Evolutionary conservation across 2,329 filamentous ascomycete species (phyloP).

Genomic region (Fusarium fujikuroi): DNA sequence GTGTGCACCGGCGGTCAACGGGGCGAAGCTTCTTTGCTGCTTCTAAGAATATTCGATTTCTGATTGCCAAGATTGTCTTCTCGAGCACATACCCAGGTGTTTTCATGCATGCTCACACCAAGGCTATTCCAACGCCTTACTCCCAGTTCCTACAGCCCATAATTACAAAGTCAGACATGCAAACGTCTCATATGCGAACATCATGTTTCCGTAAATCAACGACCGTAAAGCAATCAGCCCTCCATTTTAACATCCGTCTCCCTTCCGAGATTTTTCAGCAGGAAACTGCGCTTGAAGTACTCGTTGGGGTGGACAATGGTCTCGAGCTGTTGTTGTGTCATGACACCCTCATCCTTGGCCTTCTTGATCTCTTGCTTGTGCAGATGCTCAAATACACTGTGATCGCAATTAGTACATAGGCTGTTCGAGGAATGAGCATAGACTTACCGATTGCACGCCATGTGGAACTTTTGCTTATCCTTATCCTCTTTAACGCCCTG

Average conservation of each 20-base stretch:
- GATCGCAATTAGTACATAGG: constrained; percentile 1
- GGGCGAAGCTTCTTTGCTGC: constrained; percentile 3
- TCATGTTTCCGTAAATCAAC: constrained; percentile 31
- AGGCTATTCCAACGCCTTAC: constrained; percentile 37
- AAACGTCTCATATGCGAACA: constrained; percentile 21
- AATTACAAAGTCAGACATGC: constrained; percentile 16
- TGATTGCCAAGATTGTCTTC: background rate
- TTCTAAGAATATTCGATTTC: constrained; percentile 35
- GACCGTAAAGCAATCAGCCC: constrained; percentile 48
- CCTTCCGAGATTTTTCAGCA: constrained; percentile 81
- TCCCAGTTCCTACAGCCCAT: constrained; percentile 25
- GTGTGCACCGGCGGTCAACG: constrained; percentile 11
- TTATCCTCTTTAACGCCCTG: constrained; percentile 90
- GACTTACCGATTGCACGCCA: constrained; percentile 88
- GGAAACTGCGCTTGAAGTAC: constrained; percentile 94
- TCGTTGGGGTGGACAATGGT: constrained; percentile 98
- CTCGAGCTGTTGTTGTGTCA: constrained; percentile 82
- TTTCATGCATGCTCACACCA: constrained; percentile 1
- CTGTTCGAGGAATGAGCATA: too few species aligned
- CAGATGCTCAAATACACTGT: constrained; percentile 84
- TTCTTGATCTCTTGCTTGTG: constrained; percentile 83
- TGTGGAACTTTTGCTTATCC: constrained; percentile 87
- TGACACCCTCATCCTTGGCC: constrained; percentile 78
- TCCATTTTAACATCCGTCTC: constrained; percentile 68
- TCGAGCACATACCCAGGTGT: background rate